Evolutionary conservation across 257 asterid species (phyloP).

Genomic region (Galeopsis tetrahit): DNA sequence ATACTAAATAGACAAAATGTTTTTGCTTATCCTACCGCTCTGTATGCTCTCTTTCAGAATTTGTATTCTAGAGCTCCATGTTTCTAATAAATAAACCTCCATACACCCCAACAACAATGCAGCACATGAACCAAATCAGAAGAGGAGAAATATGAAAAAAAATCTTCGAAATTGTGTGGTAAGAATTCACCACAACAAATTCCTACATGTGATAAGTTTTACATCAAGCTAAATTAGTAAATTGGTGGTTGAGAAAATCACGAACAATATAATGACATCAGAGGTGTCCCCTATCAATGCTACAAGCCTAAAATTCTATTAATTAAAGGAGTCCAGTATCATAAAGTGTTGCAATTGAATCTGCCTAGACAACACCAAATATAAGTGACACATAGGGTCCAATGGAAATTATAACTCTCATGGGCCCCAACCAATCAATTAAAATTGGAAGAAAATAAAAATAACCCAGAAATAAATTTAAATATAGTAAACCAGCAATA

Average conservation of each 20-base stretch:
- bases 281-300: background rate
- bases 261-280: background rate
- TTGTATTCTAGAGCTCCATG: background rate
- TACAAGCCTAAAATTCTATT: background rate
- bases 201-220: background rate
- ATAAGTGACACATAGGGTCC: background rate
- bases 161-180: background rate
- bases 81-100: slow-evolving; percentile 5
- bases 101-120: background rate
- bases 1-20: background rate
- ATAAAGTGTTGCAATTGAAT: background rate
- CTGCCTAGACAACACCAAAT: background rate
- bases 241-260: background rate
- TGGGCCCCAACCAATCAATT: background rate
- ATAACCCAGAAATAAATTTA: background rate
- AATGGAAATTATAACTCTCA: background rate
- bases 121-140: background rate
- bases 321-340: slow-evolving; percentile 17
- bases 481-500: background rate
- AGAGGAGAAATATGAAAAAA: slow-evolving; percentile 4
- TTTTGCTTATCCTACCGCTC: slow-evolving; percentile 10
- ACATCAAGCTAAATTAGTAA: background rate
- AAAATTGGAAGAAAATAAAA: background rate
- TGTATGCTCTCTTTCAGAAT: background rate
- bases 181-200: slow-evolving; percentile 9